These are phyloP conservation scores for Stramenopiles sp. DNA, from an alignment of 352 stramenopile genomes.

Conservation along the genomic window DNA sequence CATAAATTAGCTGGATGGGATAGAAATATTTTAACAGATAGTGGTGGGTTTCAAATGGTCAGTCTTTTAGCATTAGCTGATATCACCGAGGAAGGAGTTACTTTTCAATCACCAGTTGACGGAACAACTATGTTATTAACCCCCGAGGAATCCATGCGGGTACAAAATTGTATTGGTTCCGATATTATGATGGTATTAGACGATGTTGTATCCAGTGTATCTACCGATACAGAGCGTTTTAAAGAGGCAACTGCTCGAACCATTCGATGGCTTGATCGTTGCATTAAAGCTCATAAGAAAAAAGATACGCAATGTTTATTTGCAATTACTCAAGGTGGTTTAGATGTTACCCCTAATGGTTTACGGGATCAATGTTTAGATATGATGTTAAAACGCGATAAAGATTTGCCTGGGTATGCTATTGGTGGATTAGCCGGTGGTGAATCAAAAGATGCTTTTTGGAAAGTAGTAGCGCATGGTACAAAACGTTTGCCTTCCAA, in stretches of 20 bases:
- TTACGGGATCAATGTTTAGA: slow-evolving; percentile 75
- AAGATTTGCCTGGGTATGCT: slow-evolving; percentile 66
- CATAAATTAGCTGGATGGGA: slow-evolving; percentile 88
- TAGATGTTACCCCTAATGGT: slow-evolving; percentile 66
- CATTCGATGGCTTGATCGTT: slow-evolving; percentile 83
- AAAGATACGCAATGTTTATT: slow-evolving; percentile 80
- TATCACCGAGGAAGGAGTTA: slow-evolving; percentile 45
- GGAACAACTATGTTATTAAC: slow-evolving; percentile 69
- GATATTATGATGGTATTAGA: slow-evolving; percentile 97
- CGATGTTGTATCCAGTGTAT: slow-evolving; percentile 77
- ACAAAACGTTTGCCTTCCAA: slow-evolving; percentile 53
- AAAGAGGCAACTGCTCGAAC: slow-evolving; percentile 68
- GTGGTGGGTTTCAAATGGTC: slow-evolving; percentile 94
- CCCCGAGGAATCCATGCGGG: slow-evolving; percentile 70
- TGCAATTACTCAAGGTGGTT: slow-evolving; percentile 80
- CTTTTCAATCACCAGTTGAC: slow-evolving; percentile 68
- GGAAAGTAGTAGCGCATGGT: slow-evolving; percentile 68
- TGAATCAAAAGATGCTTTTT: slow-evolving; percentile 79
- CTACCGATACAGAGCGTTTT: slow-evolving; percentile 61
- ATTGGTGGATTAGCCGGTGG: slow-evolving; percentile 83
- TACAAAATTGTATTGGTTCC: slow-evolving; percentile 84
- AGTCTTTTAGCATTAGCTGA: slow-evolving; percentile 40
- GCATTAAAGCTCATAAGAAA: slow-evolving; percentile 57
- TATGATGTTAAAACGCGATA: slow-evolving; percentile 53
- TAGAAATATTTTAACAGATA: slow-evolving; percentile 83